These are phyloP conservation scores for Mycena alexandri DNA, from an alignment of 768 basidiomycete species.

Conservation along the genomic window DNA sequence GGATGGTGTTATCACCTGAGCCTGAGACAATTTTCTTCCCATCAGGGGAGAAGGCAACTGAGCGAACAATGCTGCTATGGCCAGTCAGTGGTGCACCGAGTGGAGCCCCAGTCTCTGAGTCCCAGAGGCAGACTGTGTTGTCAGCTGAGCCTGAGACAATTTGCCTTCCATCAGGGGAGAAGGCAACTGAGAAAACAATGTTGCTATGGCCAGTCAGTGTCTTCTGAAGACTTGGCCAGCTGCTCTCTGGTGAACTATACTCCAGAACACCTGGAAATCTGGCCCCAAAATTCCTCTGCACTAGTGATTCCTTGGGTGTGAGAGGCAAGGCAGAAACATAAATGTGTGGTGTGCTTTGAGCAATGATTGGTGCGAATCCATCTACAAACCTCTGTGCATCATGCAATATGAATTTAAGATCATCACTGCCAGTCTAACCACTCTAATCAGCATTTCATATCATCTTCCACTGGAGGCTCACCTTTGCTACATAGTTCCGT, in stretches of 20 bases:
- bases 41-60: neutral
- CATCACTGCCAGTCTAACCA: neutral
- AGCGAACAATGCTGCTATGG: neutral
- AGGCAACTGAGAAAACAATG: neutral
- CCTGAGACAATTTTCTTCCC: neutral
- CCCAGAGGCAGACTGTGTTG: conserved; percentile 1
- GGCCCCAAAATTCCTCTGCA: neutral
- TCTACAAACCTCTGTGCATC: neutral
- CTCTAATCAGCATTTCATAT: neutral
- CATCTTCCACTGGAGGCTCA: neutral
- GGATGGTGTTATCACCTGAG: neutral
- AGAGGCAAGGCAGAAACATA: neutral
- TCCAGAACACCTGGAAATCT: neutral
- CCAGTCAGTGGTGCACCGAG: neutral
- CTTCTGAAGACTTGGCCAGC: neutral
- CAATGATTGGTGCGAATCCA: neutral
- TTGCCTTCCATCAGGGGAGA: neutral
- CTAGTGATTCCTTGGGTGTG: neutral
- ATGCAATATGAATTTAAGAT: neutral
- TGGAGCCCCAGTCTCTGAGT: neutral
- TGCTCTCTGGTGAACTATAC: neutral
- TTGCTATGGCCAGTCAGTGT: neutral
- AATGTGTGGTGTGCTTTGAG: conserved; percentile 2
- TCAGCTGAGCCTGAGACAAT: neutral
- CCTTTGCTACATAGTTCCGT: neutral